These are phyloP conservation scores for Pichia sp. DNA, from an alignment of 1,139 yeast species.

Conservation along the genomic window DNA sequence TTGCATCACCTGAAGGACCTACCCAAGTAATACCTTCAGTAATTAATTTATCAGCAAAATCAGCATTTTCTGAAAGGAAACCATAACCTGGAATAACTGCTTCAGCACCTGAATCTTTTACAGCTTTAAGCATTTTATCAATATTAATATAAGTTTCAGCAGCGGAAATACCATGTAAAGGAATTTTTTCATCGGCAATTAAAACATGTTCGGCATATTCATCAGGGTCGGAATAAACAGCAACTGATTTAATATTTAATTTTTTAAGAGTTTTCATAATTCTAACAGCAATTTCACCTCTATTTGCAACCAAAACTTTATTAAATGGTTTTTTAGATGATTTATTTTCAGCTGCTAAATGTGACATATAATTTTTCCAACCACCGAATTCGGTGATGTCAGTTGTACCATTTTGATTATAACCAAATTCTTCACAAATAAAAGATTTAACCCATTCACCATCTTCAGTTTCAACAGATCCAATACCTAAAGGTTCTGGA, in stretches of 20 bases:
- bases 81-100: constrained; percentile 98
- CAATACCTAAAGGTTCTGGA: constrained; percentile 93
- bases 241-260: constrained; percentile 69
- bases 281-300: constrained; percentile 97
- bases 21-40: constrained; percentile 82
- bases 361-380: constrained; percentile 65
- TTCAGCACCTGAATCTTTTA: constrained; percentile 74
- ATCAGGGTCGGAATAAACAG: constrained; percentile 88
- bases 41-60: constrained; percentile 81
- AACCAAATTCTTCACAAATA: constrained; percentile 87
- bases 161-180: constrained; percentile 74
- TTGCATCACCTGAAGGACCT: constrained; percentile 93
- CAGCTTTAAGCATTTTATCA: constrained; percentile 80
- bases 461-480: constrained; percentile 71
- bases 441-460: constrained; percentile 89
- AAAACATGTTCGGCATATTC: constrained; percentile 80
- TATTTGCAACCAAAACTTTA: constrained; percentile 85
- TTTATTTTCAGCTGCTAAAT: constrained; percentile 21
- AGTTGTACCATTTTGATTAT: constrained; percentile 57
- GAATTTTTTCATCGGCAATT: constrained; percentile 74
- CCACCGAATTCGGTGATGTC: constrained; percentile 86
- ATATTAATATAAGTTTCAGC: constrained; percentile 84
- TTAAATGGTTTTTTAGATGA: constrained; percentile 55
- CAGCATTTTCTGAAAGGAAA: constrained; percentile 92
- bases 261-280: constrained; percentile 82